Base-by-base conservation (phyloP, 371 early-diverging fungal genomes). In the Homolaphlyctis polyrhiza region DNA sequence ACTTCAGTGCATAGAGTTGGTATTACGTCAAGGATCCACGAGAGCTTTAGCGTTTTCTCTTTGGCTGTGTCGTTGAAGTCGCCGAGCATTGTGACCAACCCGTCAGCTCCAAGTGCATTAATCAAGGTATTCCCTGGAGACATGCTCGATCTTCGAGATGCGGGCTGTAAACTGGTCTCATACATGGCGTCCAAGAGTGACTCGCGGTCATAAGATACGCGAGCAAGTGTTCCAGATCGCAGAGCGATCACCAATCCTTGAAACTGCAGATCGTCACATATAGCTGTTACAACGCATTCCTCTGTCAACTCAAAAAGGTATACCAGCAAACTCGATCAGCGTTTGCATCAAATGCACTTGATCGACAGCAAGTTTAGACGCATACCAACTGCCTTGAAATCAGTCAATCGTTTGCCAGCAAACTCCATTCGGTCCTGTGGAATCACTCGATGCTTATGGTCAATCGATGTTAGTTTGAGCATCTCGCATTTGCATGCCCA, bases 401-500 rank as follows among this genome's bases (percentile, higher is more conserved):
- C 55, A 11, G 2, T 55, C 6, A 55, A 8, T n/a, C 30, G 55
- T 21, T 14, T 4, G 30, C 55, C 55, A 27, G 28, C 3, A 3
- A 11, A 27, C 30, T 55, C 55, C 30, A 55, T 3, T 4, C 35
- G 3, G 35, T 55, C 55, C n/a, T 55, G 55, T 25, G 35, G 35
- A 3, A 55, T 27, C 8, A 35, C n/a, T 3, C 55, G 30, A 2
- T 3, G 4, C n/a, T 30, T 27, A 2, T n/a, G 4, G n/a, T 55
- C 55, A 14, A 55, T n/a, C n/a, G 55, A 4, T 21, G 55, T 35
- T 33, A 55, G 4, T 27, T 25, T 21, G 34, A 68, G 43, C 47
- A 61, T 33, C 1, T 68, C 68, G 47, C 61, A 64, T 34, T 61
- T 59, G 57, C 68, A 68, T 36, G 64, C 64, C 68, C 68, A 68